phyloP scores from a whole-genome alignment of 306 rosid species.

The Casuarina equisetifolia region DNA sequence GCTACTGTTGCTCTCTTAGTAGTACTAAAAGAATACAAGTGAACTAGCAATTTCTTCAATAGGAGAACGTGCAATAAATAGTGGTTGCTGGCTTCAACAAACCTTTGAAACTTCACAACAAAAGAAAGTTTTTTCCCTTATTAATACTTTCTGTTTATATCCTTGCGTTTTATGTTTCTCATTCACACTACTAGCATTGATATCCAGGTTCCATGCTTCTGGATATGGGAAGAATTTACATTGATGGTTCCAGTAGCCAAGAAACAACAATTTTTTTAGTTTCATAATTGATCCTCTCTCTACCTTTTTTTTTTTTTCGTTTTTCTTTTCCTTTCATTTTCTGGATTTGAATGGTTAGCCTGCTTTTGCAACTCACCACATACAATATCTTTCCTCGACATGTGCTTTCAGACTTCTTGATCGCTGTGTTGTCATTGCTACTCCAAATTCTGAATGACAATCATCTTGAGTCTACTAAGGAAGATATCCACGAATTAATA shows the following conservation, averaged over 20 bases:
- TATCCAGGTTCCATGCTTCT: background rate
- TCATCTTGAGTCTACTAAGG: conserved; percentile 2
- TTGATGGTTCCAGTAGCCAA: background rate
- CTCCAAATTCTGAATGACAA: conserved; percentile 8
- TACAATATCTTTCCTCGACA: background rate
- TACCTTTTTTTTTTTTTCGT: background rate
- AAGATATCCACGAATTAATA: conserved; percentile 8
- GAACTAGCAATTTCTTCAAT: background rate
- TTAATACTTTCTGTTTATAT: background rate
- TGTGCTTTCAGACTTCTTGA: background rate
- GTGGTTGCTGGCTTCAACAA: conserved; percentile 1
- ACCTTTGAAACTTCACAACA: background rate
- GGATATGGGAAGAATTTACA: background rate
- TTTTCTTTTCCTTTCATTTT: background rate
- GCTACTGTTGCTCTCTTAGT: background rate
- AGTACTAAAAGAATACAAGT: background rate
- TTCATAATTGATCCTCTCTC: background rate
- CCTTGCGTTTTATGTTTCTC: background rate
- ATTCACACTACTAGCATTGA: background rate
- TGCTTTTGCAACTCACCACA: conserved; percentile 1
- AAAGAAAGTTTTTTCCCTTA: background rate
- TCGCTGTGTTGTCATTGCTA: background rate
- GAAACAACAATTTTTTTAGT: background rate
- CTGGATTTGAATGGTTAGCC: background rate
- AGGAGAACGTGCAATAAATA: background rate